These are phyloP conservation scores for Ogataea populi-albae DNA, from an alignment of 805 yeast genomes.

Conservation along the genomic window DNA sequence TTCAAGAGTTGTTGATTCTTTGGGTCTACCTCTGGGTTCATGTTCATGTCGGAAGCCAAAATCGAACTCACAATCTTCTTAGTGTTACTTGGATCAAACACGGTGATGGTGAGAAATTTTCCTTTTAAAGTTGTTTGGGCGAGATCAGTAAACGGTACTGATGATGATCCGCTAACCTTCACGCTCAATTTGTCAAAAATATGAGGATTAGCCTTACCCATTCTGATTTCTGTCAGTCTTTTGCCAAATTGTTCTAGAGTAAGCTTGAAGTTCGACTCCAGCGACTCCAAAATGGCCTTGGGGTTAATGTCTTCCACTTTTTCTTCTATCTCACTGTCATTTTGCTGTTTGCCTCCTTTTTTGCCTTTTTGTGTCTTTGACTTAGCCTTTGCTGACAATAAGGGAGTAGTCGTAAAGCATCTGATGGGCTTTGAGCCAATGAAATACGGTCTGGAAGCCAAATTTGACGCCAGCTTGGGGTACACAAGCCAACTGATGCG, in stretches of 20 bases:
- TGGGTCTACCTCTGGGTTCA: slow-evolving; percentile 79
- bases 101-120: slow-evolving; percentile 69
- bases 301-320: slow-evolving; percentile 28
- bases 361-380: slow-evolving; percentile 13
- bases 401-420: no score
- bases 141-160: slow-evolving; percentile 50
- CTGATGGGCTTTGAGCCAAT: no score
- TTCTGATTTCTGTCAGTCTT: slow-evolving; percentile 57
- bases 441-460: no score
- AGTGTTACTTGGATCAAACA: slow-evolving; percentile 76
- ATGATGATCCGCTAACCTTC: slow-evolving; percentile 43
- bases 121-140: slow-evolving; percentile 76
- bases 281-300: slow-evolving; percentile 34
- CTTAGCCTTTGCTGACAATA: slow-evolving; percentile 14
- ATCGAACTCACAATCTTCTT: slow-evolving; percentile 71
- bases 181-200: slow-evolving; percentile 62
- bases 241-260: slow-evolving; percentile 53
- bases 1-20: slow-evolving; percentile 69
- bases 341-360: slow-evolving; percentile 6
- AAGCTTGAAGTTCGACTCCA: slow-evolving; percentile 42
- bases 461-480: no score
- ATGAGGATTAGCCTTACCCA: slow-evolving; percentile 67
- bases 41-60: slow-evolving; percentile 61
- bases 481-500: no score
- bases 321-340: slow-evolving; percentile 10